phyloP scores from a whole-genome alignment of 129 eudicot species.

The Pittosporum tobira region DNA sequence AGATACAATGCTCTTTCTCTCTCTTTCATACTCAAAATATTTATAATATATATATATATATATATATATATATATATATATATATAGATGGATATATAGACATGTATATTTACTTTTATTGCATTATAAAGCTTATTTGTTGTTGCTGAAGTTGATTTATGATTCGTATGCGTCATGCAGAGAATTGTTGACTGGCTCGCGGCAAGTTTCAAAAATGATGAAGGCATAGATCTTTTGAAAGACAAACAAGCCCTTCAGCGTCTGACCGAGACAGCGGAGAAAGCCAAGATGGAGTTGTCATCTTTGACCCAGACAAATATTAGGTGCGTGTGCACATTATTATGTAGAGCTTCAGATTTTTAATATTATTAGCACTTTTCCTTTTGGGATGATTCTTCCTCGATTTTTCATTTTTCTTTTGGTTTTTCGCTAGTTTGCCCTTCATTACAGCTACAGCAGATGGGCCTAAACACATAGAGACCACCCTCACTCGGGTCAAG shows the following conservation, averaged over 20 bases:
- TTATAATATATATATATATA: no score
- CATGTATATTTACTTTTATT: no score
- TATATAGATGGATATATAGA: no score
- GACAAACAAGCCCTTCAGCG: constrained; percentile 99
- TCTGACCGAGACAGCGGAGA: constrained; percentile 92
- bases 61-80: no score
- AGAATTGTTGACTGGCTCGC: constrained; percentile 99
- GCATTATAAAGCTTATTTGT: background rate
- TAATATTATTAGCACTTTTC: background rate
- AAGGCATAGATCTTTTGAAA: constrained; percentile 88
- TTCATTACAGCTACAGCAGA: constrained; percentile 97
- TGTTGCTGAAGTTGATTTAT: background rate
- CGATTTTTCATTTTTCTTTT: background rate
- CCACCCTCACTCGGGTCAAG: constrained; percentile 93
- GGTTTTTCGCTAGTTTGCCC: constrained; percentile 51
- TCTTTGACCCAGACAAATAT: constrained; percentile 85
- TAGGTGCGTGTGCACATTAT: constrained; percentile 42
- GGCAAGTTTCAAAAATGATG: constrained; percentile 64
- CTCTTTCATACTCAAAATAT: no score
- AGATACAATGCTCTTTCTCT: no score
- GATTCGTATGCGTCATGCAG: constrained; percentile 21
- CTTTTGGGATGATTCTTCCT: background rate
- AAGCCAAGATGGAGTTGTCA: constrained; percentile 98
- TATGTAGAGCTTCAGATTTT: constrained; percentile 2
- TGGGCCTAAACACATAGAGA: constrained; percentile 96